A percentile compares a stretch with the other conserved stretches of the same genome.
These are phyloP conservation scores for Arxiozyma slooffiae DNA, from an alignment of 1,139 yeast genomes.

Conservation along the genomic window DNA sequence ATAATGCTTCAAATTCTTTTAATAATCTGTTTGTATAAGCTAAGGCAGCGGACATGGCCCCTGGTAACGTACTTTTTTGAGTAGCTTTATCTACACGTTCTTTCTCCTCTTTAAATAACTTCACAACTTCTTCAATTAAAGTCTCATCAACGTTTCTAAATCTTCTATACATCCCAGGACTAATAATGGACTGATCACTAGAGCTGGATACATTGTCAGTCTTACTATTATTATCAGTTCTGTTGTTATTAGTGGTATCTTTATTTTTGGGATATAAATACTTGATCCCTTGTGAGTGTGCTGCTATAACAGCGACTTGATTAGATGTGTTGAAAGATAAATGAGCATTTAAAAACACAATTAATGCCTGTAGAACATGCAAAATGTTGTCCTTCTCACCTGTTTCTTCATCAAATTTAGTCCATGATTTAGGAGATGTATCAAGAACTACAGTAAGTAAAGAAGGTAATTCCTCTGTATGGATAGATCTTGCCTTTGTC, in stretches of 20 bases:
- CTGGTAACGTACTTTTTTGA: constrained; percentile 49
- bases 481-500: constrained; percentile 17
- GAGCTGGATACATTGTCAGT: background rate
- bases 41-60: constrained; percentile 60
- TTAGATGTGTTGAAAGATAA: constrained; percentile 66
- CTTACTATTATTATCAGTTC: constrained; percentile 3
- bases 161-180: constrained; percentile 70
- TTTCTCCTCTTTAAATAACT: constrained; percentile 33
- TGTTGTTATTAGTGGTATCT: constrained; percentile 3
- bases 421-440: constrained; percentile 72
- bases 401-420: constrained; percentile 33
- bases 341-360: too few species aligned
- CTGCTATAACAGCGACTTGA: constrained; percentile 72
- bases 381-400: constrained; percentile 20
- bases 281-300: constrained; percentile 61
- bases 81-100: constrained; percentile 18
- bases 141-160: constrained; percentile 74
- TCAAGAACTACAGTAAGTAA: constrained; percentile 72
- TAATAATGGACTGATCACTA: constrained; percentile 24
- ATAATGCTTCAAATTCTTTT: constrained; percentile 37
- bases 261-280: constrained; percentile 54
- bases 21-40: constrained; percentile 68
- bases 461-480: constrained; percentile 65
- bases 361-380: constrained; percentile 23
- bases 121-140: constrained; percentile 53